Conservation (phyloP, 768 basidiomycete species). For the Leccinum subtestaceum region DNA sequence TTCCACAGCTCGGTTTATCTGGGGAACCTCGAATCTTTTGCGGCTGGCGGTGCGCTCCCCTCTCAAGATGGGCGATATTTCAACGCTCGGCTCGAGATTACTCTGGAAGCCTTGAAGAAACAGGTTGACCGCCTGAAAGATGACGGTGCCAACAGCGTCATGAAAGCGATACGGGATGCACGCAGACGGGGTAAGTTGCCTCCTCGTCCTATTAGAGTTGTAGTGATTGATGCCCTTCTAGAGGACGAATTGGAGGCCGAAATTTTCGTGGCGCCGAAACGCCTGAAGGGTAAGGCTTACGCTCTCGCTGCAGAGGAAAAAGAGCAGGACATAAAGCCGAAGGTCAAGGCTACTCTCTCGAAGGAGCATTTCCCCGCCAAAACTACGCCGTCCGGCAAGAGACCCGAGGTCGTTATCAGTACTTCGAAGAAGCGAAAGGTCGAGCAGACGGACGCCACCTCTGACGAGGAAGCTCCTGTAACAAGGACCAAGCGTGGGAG, state of each 20-base stretch:
- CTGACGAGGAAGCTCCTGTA: constrained; percentile 34
- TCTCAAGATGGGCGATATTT: constrained; percentile 86
- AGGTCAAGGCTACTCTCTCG: constrained; percentile 12
- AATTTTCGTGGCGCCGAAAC: constrained; percentile 50
- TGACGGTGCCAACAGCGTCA: constrained; percentile 60
- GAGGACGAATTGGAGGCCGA: constrained; percentile 53
- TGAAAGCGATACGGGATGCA: constrained; percentile 61
- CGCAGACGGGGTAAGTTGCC: constrained; percentile 53
- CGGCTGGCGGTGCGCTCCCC: constrained; percentile 67
- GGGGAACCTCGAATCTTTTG: constrained; percentile 69
- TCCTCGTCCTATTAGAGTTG: background rate
- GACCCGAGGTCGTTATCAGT: constrained; percentile 59
- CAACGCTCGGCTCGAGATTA: constrained; percentile 71
- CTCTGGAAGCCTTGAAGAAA: constrained; percentile 50
- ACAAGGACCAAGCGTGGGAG: constrained; percentile 38
- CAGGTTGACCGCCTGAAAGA: constrained; percentile 70
- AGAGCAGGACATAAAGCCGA: constrained; percentile 21
- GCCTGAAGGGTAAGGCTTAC: constrained; percentile 74
- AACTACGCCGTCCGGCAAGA: constrained; percentile 38
- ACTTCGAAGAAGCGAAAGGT: constrained; percentile 21
- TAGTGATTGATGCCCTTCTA: constrained; percentile 19
- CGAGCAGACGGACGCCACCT: constrained; percentile 20
- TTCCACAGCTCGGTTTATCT: constrained; percentile 77
- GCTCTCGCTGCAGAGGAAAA: constrained; percentile 51
- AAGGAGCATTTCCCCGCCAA: constrained; percentile 28